Percentiles rank a stretch among this genome's conserved stretches.
Evolutionary conservation across 176 grass and related monocot genomes (phyloP).

Genomic region (Carex littledalei): DNA sequence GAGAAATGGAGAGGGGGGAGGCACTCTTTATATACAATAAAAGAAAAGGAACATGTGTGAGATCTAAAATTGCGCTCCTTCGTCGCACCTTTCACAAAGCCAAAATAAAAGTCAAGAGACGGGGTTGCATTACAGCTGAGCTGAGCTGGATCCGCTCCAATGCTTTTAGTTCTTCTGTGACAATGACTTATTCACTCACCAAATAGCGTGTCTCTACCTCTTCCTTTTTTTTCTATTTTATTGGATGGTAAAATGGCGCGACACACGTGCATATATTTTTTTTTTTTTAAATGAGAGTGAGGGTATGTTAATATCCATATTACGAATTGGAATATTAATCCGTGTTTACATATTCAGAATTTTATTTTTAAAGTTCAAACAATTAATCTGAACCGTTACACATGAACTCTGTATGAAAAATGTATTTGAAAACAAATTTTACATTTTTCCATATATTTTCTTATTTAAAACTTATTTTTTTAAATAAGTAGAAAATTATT

Average conservation of each 20-base stretch:
- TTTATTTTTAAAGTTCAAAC: no score
- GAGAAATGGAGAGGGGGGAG: slow-evolving; percentile 12
- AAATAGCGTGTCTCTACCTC: not conserved
- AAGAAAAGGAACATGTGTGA: slow-evolving; percentile 20
- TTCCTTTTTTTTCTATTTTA: not conserved
- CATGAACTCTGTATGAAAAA: no score
- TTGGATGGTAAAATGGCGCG: not conserved
- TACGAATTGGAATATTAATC: no score
- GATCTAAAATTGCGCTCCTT: slow-evolving; percentile 11
- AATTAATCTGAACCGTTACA: no score
- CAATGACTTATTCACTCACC: not conserved
- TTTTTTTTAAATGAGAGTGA: no score
- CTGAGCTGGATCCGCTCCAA: slow-evolving; percentile 13
- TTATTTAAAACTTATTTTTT: no score
- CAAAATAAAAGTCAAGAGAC: slow-evolving; percentile 18
- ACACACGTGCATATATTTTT: not conserved
- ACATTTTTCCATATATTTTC: no score
- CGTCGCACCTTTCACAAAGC: slow-evolving; percentile 14
- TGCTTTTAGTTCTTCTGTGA: slow-evolving; percentile 1
- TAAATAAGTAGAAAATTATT: no score
- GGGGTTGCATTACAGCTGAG: not conserved
- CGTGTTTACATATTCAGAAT: no score
- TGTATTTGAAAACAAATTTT: no score
- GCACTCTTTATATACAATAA: slow-evolving; percentile 23
- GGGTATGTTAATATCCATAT: no score